These are phyloP conservation scores for Lunularia cruciata DNA, from an alignment of 225 moss, liverwort and hornwort species.

Conservation along the genomic window DNA sequence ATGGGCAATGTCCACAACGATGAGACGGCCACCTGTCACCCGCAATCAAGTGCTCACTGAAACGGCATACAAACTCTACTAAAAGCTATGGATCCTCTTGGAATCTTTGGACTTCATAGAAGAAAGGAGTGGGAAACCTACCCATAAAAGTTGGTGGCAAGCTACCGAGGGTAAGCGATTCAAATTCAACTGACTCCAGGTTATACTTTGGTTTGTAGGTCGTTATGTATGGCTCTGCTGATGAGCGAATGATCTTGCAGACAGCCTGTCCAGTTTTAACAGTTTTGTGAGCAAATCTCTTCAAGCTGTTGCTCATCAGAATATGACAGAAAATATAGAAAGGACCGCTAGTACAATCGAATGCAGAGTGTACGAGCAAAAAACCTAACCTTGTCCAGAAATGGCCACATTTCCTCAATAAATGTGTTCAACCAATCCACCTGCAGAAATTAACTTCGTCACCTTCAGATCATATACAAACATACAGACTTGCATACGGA, in stretches of 20 bases:
- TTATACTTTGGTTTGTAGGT: slow-evolving; percentile 81
- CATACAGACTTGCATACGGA: no score
- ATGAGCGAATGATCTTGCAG: slow-evolving; percentile 84
- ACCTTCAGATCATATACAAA: no score
- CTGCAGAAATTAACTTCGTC: slow-evolving; percentile 32
- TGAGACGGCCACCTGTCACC: no score
- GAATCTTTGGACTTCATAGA: no score
- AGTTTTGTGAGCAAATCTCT: background rate
- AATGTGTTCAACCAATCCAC: slow-evolving; percentile 54
- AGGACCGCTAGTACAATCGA: background rate
- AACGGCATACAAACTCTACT: no score
- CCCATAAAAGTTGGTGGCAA: slow-evolving; percentile 93
- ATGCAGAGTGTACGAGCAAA: no score
- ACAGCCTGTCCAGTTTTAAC: slow-evolving; percentile 57
- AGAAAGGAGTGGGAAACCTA: slow-evolving; percentile 40
- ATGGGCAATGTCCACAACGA: no score
- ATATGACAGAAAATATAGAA: background rate
- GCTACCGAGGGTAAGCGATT: slow-evolving; percentile 85
- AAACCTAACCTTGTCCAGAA: slow-evolving; percentile 41
- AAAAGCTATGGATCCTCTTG: no score
- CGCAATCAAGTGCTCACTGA: background rate
- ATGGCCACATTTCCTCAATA: slow-evolving; percentile 48
- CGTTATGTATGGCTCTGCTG: slow-evolving; percentile 87
- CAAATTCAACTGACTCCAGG: slow-evolving; percentile 81
- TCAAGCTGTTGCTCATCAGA: background rate